Evolutionary conservation across 139 green algal genomes (phyloP), one percentile per base, ranked within the genome.

Genomic region (Cymbomonas tetramitiformis): DNA sequence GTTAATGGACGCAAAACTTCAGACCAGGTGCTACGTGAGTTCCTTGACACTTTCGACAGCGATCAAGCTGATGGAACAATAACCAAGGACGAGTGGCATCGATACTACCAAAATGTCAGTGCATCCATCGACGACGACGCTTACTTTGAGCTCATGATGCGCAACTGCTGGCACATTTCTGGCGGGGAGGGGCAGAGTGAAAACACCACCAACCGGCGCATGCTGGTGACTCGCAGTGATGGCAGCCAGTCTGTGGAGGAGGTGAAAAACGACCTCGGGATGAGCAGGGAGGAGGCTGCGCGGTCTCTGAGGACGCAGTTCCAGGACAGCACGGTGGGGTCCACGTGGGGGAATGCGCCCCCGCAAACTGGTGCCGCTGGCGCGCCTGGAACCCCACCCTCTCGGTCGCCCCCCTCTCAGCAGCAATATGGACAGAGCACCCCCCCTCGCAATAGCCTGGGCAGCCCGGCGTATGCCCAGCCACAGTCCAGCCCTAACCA

Each of bases 111-210:
- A 8, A 32, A 47, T 21, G 25, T 81, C 30, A 64, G 36, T 19
- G 59, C 73, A 10, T 64, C 48, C 29, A 64, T 81, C 26, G 65
- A 78, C 49, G 50, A 68, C 15, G 73, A 81, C 44, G 73, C 77
- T 30, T 81, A 81, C 60, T 81, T 81, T 24, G 73, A 81, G 55
- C 62, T 81, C 34, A 69, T 79, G 55, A 76, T 68, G 19, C 59
- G 70, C 24, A 77, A 77, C 51, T 51, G 58, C 33, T 73, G 67
- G 72, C 63, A 72, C 44, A 69, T 79, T 15, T 53, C 36, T 23
- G 72, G 68, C 29, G 72, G 68, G 21, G 65, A 78, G 59, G 72
- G 72, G 40, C 72, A 64, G 67, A 71, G 63, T 34, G 64, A 69
- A 31, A 76, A 76, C 64, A 73, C 69, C 12, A 70, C 65, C 28